Base-by-base conservation (phyloP, 1,139 yeast species). In the Meyerozyma guilliermondii region DNA sequence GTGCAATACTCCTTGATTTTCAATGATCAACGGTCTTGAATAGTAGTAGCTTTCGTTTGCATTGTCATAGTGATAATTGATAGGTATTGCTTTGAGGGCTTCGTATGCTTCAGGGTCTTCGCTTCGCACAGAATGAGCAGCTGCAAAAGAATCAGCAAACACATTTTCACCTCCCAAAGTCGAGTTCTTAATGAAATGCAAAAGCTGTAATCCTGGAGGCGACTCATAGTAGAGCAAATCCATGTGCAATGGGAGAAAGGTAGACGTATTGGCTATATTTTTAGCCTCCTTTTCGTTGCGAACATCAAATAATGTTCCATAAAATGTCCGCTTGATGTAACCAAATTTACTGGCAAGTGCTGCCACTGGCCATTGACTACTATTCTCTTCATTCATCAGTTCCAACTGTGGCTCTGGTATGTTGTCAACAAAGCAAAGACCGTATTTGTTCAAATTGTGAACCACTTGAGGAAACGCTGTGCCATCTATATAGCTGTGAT, bases 131-230 rank as follows among this genome's bases (percentile, higher is more conserved):
- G 70, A 62, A 38, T 73, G 60, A 0, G 85, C 88, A 3, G 89
- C 92, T 10, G 78, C 68, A 58, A 80, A 85, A 2, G 89, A 78
- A 59, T 87, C 95, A n/a, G 81, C 80, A 65, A 84, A 86, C 9
- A 82, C 63, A 41, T 81, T 83, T 42, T 83, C 89, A 3, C 91
- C 91, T 3, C 92, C 94, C 2, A 53, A 48, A 4, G 86, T 76
- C 6, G 77, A 69, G 58, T 86, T 86, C 41, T 78, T 70, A 39
- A 86, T 75, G 41, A 80, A 74, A 53, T 86, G 94, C 38, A 87
- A 68, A 30, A 85, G 60, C 56, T 87, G 94, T 33, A 86, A 66
- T 0, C 95, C 95, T 0, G 95, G 95, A 1, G 94, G 94, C 8
- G 89, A 81, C 58, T 87, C 92, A 56, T 85, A 81, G 62, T 86